Evolutionary conservation across 2,329 filamentous ascomycete genomes (phyloP), one percentile per base, ranked within the genome.

Genomic region (Tolypocladium amazonense): DNA sequence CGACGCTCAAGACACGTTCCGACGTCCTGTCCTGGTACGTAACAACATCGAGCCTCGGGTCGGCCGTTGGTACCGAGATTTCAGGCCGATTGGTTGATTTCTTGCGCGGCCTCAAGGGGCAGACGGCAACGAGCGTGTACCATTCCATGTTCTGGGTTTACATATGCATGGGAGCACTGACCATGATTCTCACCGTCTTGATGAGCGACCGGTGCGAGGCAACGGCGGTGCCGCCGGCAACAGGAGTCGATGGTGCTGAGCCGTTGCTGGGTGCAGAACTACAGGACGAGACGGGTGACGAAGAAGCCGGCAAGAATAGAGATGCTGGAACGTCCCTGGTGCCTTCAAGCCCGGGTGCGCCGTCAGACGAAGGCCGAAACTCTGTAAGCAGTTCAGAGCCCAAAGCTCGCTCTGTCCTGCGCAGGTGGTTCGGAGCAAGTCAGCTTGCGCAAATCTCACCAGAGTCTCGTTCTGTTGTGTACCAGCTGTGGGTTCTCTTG

Each of bases 11-110:
- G 37, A 81, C 79, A 0, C 74, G 86, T 55, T 75, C 83, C 18
- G 84, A 88, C 69, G 84, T 88, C n/a, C 75, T 88, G 61, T 79
- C 82, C 11, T 88, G 86, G 86, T 87, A 88, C 65, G 79, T 86
- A 47, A 83, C 80, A 20, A 76, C 74, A 2, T 79, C 82, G 0
- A 78, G 78, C n/a, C 71, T 85, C 2, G 83, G 82, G 1, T 81
- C 81, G 0, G 77, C 81, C 0, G 65, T 79, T 6, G 83, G 83
- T 2, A 83, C 77, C 9, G 82, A 81, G 64, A 62, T 76, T 2
- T 77, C 79, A 0, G 83, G 83, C 1, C 70, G 79, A 52, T 70
- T 82, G 52, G 73, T 86, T 35, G 76, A 81, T 59, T 75, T 65
- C 39, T 70, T 86, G 18, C 74, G 74, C 50, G 71, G 74, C 38